phyloP scores from a whole-genome alignment of 306 rosid species.

The Pterocarpus santalinus region DNA sequence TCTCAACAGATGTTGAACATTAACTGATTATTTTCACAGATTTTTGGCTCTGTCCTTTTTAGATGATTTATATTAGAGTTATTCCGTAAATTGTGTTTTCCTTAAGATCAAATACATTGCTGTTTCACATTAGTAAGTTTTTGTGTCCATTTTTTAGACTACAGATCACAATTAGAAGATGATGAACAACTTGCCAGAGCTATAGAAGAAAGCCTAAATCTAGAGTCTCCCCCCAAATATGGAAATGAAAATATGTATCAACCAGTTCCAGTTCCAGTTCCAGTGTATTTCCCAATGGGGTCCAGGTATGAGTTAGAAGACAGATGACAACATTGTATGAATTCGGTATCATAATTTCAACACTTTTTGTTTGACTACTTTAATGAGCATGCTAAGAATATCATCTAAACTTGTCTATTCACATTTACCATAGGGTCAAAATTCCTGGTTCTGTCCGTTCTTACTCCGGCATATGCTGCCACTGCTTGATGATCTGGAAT shows the following conservation, averaged over 20 bases:
- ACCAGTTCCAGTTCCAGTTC: conserved; percentile 47
- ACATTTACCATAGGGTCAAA: conserved; percentile 5
- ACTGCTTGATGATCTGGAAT: conserved; percentile 31
- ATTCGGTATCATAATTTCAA: conserved; percentile 1
- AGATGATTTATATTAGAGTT: background rate
- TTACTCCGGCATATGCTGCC: conserved; percentile 22
- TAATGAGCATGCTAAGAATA: conserved; percentile 8
- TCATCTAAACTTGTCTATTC: conserved; percentile 15
- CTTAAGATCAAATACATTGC: conserved; percentile 18
- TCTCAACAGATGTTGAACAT: conserved; percentile 27
- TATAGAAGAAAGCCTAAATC: conserved; percentile 81
- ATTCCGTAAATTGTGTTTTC: conserved; percentile 13
- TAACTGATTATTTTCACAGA: background rate
- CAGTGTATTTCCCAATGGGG: conserved; percentile 63
- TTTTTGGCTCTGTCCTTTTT: conserved; percentile 17
- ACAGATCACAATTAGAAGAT: conserved; percentile 76
- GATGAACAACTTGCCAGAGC: conserved; percentile 94
- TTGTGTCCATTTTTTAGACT: conserved; percentile 41
- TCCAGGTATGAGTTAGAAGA: conserved; percentile 63
- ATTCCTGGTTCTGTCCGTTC: conserved; percentile 34
- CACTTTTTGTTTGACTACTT: conserved; percentile 37
- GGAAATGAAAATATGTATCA: conserved; percentile 69
- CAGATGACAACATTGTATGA: conserved; percentile 18
- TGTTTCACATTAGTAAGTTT: background rate
- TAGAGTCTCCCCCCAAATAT: conserved; percentile 77